Evolutionary conservation across 2,329 filamentous ascomycete genomes (phyloP).

Genomic region (Botryotinia globosa): DNA sequence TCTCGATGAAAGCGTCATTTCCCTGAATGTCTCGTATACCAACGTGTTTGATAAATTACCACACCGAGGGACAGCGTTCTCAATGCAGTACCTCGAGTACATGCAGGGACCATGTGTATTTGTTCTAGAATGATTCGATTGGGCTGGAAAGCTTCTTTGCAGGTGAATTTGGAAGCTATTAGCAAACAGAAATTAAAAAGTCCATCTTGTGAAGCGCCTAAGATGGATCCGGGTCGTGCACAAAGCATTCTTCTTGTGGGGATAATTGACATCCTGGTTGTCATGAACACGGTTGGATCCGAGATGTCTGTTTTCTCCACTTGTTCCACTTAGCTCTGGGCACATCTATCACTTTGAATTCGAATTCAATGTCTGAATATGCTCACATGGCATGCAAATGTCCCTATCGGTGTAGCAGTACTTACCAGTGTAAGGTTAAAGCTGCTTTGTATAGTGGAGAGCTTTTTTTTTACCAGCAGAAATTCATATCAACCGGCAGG

Average conservation of each 20-base stretch:
- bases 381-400: slow-evolving; percentile 4
- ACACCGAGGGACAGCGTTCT: neutral
- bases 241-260: neutral
- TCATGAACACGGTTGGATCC: neutral
- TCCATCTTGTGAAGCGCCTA: slow-evolving; percentile 3
- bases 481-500: neutral
- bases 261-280: neutral
- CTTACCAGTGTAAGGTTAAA: slow-evolving; percentile 6
- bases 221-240: slow-evolving; percentile 4
- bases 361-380: slow-evolving; percentile 1
- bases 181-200: neutral
- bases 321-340: neutral
- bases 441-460: neutral
- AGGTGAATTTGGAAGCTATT: slow-evolving; percentile 6
- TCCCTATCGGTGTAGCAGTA: slow-evolving; percentile 6
- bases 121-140: slow-evolving; percentile 8
- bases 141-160: slow-evolving; percentile 14
- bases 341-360: slow-evolving; percentile 1
- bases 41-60: neutral
- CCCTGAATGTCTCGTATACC: neutral
- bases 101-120: neutral
- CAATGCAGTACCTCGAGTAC: neutral
- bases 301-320: neutral
- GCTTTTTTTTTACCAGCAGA: neutral
- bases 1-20: neutral